Evolutionary conservation across 2,329 filamentous ascomycete genomes (phyloP), one percentile per base, ranked within the genome.

Genomic region (Botrytis pseudocinerea): DNA sequence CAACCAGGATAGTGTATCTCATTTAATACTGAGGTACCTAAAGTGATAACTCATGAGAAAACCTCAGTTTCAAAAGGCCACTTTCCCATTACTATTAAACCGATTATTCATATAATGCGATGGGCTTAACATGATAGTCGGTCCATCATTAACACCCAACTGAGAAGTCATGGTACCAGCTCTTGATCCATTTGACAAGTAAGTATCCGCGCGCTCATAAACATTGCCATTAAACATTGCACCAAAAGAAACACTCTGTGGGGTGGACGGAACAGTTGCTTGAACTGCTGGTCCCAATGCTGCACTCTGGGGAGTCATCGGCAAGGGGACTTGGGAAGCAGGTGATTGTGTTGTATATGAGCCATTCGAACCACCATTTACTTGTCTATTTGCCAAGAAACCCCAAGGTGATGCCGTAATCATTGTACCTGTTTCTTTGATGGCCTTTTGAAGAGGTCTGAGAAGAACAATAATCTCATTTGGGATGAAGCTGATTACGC

Each of bases 221-320:
- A 80, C 77, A 64, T 78, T 79, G 35, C 79, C 77, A 71, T 69
- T 78, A 61, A 81, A 80, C 76, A 80, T 79, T 12, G 74, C 70
- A 51, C 76, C 76, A 65, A 79, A 81, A 2, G 79, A 74, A 16
- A 76, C 78, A 42, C 76, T 79, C 40, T 80, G 78, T 16, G 90
- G 89, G 0, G 90, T 93, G 4, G 88, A 93, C 6, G 93, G 92
- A 18, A 97, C 91, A 0, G 94, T 98, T 1, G 95, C 94, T 82
- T 97, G 94, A 71, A 94, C 93, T 32, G 95, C 95, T 9, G 95
- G 94, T 0, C 95, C 95, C 8, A 98, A 86, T 1, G 95, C 95
- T 25, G 94, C 95, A 78, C 93, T 96, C 75, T 97, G 88, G 12
- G 95, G 95, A 1, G 95, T 98, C 79, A 96, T 94, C 14, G 95